phyloP scores from a whole-genome alignment of 73 alveolate genomes.

The Paramecium primaurelia region DNA sequence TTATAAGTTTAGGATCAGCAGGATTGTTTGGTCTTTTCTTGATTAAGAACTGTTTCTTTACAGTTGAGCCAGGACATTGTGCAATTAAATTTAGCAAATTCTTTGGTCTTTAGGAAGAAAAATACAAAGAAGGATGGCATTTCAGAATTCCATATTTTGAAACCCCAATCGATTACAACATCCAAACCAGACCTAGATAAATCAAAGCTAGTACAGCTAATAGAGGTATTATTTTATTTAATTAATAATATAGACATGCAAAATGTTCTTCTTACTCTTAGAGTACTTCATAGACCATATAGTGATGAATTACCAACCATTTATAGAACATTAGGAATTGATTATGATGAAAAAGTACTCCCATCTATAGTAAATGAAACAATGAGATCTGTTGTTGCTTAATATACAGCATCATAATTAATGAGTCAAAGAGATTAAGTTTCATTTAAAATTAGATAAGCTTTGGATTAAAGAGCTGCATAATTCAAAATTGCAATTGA shows the following conservation, averaged over 20 bases:
- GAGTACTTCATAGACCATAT: slow-evolving; percentile 95
- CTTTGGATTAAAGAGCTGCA: slow-evolving; percentile 81
- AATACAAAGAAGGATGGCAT: slow-evolving; percentile 91
- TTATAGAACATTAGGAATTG: slow-evolving; percentile 88
- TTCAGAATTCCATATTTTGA: slow-evolving; percentile 91
- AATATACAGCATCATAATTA: slow-evolving; percentile 76
- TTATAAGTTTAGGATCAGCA: background rate
- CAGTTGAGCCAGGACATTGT: slow-evolving; percentile 86
- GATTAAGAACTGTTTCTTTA: slow-evolving; percentile 55
- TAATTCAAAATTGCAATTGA: slow-evolving; percentile 85
- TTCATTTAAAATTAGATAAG: slow-evolving; percentile 70
- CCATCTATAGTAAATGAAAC: slow-evolving; percentile 96
- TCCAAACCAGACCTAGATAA: slow-evolving; percentile 80
- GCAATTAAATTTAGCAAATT: slow-evolving; percentile 75
- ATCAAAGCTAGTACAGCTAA: slow-evolving; percentile 91
- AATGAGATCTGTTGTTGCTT: slow-evolving; percentile 85
- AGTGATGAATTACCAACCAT: slow-evolving; percentile 74
- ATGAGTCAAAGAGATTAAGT: slow-evolving; percentile 90
- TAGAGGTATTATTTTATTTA: background rate
- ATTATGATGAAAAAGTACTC: slow-evolving; percentile 94
- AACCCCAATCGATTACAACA: slow-evolving; percentile 91
- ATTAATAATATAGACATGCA: slow-evolving; percentile 71
- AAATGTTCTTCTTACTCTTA: slow-evolving; percentile 83
- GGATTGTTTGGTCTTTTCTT: background rate
- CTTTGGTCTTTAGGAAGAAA: slow-evolving; percentile 66